Conservation (phyloP, 2,329 filamentous ascomycete species). For the Diplocarpon rosae region DNA sequence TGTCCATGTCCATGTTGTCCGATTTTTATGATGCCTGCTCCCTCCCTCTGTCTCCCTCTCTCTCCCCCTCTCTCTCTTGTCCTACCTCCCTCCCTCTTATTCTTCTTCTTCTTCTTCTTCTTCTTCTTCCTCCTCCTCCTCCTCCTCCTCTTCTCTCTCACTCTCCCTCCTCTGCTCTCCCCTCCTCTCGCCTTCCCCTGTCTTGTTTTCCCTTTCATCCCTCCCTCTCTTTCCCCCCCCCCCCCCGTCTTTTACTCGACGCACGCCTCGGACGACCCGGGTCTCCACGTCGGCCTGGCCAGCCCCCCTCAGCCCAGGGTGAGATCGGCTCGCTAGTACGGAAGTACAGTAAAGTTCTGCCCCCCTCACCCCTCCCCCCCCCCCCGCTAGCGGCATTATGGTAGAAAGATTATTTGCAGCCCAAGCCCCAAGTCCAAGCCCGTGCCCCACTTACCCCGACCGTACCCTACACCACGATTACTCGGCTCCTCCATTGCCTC, state of each 20-base stretch:
- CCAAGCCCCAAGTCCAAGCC: not conserved
- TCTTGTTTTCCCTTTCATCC: not conserved
- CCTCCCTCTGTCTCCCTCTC: not conserved
- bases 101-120: not conserved
- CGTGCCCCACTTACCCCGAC: no score
- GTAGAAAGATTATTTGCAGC: not conserved
- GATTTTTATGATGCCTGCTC: not conserved
- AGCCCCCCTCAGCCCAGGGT: not conserved
- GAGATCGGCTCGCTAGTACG: not conserved
- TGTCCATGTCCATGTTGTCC: no score
- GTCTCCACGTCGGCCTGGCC: constrained; percentile 3
- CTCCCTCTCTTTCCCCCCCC: not conserved
- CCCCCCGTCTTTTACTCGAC: not conserved
- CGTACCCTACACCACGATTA: not conserved
- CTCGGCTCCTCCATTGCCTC: no score
- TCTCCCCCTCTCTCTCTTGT: not conserved
- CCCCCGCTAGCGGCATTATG: no score
- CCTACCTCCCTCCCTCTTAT: not conserved
- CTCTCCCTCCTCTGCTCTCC: not conserved
- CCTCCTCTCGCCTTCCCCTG: not conserved
- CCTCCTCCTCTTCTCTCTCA: not conserved
- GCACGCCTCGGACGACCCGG: not conserved
- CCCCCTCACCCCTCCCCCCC: not conserved
- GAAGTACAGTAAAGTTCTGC: no score
- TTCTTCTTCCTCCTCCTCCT: not conserved